Conservation (phyloP, 352 stramenopile genomes). For the Peronospora belbahrii region DNA sequence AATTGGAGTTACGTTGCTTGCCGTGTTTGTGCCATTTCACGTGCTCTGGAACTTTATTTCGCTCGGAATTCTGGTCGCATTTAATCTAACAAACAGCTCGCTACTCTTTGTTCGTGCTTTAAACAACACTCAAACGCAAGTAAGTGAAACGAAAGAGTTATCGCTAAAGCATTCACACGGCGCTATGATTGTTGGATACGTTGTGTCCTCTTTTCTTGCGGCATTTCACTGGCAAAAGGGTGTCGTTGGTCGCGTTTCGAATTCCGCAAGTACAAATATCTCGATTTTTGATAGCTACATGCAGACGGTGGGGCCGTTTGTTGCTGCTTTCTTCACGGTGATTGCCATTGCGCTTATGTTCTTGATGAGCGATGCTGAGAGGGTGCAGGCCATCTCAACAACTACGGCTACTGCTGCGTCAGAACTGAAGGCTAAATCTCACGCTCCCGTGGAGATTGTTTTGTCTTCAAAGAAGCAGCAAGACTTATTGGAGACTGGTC, state of each 20-base stretch:
- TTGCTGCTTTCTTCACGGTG: slow-evolving; percentile 45
- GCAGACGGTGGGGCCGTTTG: slow-evolving; percentile 30
- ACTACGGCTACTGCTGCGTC: not conserved
- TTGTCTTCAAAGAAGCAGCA: slow-evolving; percentile 22
- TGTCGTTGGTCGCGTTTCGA: slow-evolving; percentile 30
- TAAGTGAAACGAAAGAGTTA: not conserved
- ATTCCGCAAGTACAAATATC: slow-evolving; percentile 11
- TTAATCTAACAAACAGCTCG: slow-evolving; percentile 87
- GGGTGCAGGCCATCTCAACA: slow-evolving; percentile 6
- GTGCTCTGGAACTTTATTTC: slow-evolving; percentile 88
- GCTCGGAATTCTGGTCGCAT: slow-evolving; percentile 84
- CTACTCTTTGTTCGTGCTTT: slow-evolving; percentile 61
- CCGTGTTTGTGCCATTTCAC: slow-evolving; percentile 77
- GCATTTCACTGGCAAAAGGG: slow-evolving; percentile 75
- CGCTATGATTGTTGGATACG: slow-evolving; percentile 36
- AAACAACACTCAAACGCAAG: slow-evolving; percentile 5
- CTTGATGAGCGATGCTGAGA: slow-evolving; percentile 41
- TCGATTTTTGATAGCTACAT: slow-evolving; percentile 53
- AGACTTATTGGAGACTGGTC: not conserved
- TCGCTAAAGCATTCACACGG: slow-evolving; percentile 19
- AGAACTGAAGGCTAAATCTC: slow-evolving; percentile 5
- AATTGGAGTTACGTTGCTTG: slow-evolving; percentile 39
- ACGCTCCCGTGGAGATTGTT: slow-evolving; percentile 13
- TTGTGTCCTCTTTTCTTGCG: slow-evolving; percentile 55
- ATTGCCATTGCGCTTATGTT: slow-evolving; percentile 49